Percentiles rank a stretch among this genome's conserved stretches.
phyloP scores from a whole-genome alignment of 1,139 yeast species.

The Yamadazyma membranifaciens region DNA sequence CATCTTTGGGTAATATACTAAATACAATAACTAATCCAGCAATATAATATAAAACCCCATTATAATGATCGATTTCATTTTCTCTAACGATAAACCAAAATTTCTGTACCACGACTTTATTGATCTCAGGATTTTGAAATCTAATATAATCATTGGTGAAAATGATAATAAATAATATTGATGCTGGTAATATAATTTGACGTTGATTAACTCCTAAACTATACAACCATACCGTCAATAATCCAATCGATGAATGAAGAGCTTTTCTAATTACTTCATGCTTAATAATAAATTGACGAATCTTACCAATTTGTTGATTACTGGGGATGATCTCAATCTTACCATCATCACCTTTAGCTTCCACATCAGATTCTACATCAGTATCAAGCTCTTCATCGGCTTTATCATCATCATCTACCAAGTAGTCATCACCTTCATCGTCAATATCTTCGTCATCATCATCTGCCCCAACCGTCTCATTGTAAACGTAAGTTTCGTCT shows the following conservation, averaged over 20 bases:
- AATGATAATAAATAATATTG: conserved; percentile 52
- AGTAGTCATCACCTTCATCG: conserved; percentile 16
- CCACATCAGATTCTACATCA: conserved; percentile 11
- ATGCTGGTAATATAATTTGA: conserved; percentile 60
- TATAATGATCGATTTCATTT: conserved; percentile 63
- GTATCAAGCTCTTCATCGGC: conserved; percentile 12
- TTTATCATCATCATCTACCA: conserved; percentile 12
- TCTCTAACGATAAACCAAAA: conserved; percentile 86
- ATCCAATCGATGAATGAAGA: conserved; percentile 86
- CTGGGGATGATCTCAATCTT: conserved; percentile 9
- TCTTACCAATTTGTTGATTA: conserved; percentile 16
- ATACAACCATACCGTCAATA: conserved; percentile 72
- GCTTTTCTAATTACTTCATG: conserved; percentile 88
- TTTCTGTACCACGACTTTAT: conserved; percentile 57
- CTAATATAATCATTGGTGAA: conserved; percentile 69
- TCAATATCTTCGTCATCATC: conserved; percentile 16
- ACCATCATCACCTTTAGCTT: conserved; percentile 7
- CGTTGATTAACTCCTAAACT: conserved; percentile 55
- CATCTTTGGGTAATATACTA: conserved; percentile 71
- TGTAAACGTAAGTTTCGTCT: conserved; percentile 33
- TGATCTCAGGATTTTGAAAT: conserved; percentile 58
- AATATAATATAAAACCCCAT: conserved; percentile 85
- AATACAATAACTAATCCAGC: conserved; percentile 77
- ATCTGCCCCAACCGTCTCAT: conserved; percentile 21
- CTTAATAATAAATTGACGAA: conserved; percentile 58